Base-by-base conservation (phyloP, 73 alveolate genomes). In the Symbiodinium pilosum region DNA sequence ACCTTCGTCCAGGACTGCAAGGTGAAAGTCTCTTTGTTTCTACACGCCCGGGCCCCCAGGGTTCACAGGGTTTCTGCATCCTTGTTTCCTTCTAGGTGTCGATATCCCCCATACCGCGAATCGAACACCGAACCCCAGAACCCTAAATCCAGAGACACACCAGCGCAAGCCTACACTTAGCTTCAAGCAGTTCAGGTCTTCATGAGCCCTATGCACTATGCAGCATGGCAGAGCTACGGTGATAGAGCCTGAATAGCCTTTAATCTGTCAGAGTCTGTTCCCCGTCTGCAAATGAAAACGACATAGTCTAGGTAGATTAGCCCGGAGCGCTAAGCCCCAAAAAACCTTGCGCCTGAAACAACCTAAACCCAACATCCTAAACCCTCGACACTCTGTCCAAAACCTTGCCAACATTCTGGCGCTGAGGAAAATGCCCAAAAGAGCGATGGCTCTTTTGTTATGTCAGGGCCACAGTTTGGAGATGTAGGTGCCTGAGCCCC, bases 11-110 rank as follows among this genome's bases (percentile, higher is more conserved):
- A 99, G 96, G 99, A 99, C 64, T 99, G 99, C 99, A 99, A 99
- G 93, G 99, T 99, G 43, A 99, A 99, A 99, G 99, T 99, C 41
- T 99, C 99, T 2, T 98, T 99, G 47, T 99, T 99, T 95, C 99
- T 99, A 32, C 99, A 99, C 93, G 99, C 99, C 92, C 93, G 99
- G 83, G 64, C 43, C 64, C 26, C 75, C 11, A 56, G 75, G 59
- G 59, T 6, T 47, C 59, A 47, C 14, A 47, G 59, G 59, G 59
- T 47, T 47, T 47, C 59, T 6, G 59, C n/a, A n/a, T n/a, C n/a
- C n/a, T n/a, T n/a, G n/a, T n/a, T n/a, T n/a, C n/a, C n/a, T 6
- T 47, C 59, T 47, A 14, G 59, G 59, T 47, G 21, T 47, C 14
- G 14, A 14, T 64, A 64, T 26, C 21, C 77, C 77, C 40, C 2